Evolutionary conservation across 768 basidiomycete genomes (phyloP).

Genomic region (Mycena indigotica): DNA sequence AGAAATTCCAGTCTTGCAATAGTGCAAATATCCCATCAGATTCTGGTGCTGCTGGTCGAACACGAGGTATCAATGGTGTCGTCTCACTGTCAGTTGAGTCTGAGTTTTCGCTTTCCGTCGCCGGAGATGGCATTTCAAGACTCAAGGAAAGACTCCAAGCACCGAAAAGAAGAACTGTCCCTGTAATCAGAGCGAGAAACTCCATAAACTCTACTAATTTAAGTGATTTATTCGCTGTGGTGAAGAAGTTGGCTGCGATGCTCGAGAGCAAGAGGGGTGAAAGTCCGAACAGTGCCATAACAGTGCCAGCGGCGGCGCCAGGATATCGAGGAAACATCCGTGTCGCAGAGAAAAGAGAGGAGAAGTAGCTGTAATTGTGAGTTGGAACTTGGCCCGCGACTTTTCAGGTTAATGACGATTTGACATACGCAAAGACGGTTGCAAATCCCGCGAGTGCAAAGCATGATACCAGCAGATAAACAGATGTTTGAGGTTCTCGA

Average conservation of each 20-base stretch:
- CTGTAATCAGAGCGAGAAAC: conserved; percentile 60
- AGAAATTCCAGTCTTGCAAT: no score
- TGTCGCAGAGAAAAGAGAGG: conserved; percentile 74
- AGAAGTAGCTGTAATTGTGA: conserved; percentile 58
- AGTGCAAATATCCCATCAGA: no score
- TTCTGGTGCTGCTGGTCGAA: no score
- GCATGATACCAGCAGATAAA: conserved; percentile 53
- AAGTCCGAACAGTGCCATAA: conserved; percentile 77
- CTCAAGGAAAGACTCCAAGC: conserved; percentile 41
- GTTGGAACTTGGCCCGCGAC: conserved; percentile 2
- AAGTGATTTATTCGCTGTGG: conserved; percentile 44
- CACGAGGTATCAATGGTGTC: no score
- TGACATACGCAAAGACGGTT: conserved; percentile 70
- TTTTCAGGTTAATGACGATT: not conserved
- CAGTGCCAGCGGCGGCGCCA: conserved; percentile 66
- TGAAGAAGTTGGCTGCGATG: conserved; percentile 66
- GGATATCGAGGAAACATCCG: conserved; percentile 66
- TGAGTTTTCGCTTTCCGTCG: conserved; percentile 32
- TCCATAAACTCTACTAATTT: conserved; percentile 50
- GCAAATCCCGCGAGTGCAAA: conserved; percentile 70
- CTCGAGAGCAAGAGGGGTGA: conserved; percentile 75
- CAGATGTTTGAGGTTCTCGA: conserved; percentile 45
- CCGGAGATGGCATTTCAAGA: conserved; percentile 1
- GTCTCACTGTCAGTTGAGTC: conserved; percentile 34
- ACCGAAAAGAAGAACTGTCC: conserved; percentile 56